phyloP scores from a whole-genome alignment of 768 basidiomycete species.

The Xerocomellus chrysenteron region DNA sequence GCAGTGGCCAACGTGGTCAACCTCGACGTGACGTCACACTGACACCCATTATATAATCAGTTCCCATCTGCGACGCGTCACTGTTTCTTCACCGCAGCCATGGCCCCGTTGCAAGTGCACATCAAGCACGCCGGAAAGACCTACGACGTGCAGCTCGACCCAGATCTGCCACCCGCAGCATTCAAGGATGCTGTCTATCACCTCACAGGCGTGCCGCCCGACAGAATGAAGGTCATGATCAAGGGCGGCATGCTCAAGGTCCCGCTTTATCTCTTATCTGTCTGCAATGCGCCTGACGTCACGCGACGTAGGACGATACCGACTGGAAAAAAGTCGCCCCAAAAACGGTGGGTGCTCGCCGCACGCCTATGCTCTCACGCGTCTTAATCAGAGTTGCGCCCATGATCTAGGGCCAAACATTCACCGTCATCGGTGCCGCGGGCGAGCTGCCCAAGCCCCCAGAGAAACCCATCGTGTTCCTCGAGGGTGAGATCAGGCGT shows the following conservation, averaged over 20 bases:
- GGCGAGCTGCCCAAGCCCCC: conserved; percentile 92
- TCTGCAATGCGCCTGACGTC: neutral
- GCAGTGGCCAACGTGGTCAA: conserved; percentile 20
- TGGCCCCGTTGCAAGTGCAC: conserved; percentile 72
- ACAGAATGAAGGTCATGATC: conserved; percentile 97
- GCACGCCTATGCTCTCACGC: neutral
- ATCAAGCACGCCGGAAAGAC: conserved; percentile 90
- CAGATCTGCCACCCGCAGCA: conserved; percentile 59
- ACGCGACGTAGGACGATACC: conserved; percentile 67
- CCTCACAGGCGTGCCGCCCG: conserved; percentile 80
- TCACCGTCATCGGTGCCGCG: conserved; percentile 92
- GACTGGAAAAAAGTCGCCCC: conserved; percentile 82
- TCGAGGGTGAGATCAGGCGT: conserved; percentile 61
- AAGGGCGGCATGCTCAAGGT: conserved; percentile 92
- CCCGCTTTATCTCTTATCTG: neutral
- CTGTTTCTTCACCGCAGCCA: conserved; percentile 27
- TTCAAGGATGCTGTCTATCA: conserved; percentile 87
- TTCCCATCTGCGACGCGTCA: conserved; percentile 34
- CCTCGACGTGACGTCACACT: conserved; percentile 28
- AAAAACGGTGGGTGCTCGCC: conserved; percentile 60
- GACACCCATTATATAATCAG: conserved; percentile 20
- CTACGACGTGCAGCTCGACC: conserved; percentile 68
- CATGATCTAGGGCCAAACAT: conserved; percentile 68
- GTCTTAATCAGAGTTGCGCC: neutral
- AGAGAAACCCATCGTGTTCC: conserved; percentile 70